phyloP scores from a whole-genome alignment of 1,284 basidiomycete species.

The Mycena citricolor region DNA sequence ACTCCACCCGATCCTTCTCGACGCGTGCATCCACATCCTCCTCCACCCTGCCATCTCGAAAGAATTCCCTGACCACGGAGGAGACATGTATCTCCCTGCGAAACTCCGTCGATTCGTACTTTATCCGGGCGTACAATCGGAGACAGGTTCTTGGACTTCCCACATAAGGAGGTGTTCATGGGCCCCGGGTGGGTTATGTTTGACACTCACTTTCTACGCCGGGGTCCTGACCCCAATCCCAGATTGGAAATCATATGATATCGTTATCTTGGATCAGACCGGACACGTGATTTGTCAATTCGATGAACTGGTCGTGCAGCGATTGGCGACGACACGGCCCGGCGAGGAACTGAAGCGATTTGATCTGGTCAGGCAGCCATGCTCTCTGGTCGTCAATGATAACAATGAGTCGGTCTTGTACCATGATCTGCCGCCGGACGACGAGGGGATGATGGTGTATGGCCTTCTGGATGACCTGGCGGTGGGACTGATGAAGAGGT shows the following conservation, averaged over 20 bases:
- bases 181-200: background rate
- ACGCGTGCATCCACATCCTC: slow-evolving; percentile 10
- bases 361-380: slow-evolving; percentile 6
- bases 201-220: background rate
- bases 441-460: background rate
- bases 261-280: background rate
- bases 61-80: slow-evolving; percentile 1
- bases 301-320: background rate
- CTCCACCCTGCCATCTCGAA: slow-evolving; percentile 7
- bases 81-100: slow-evolving; percentile 3
- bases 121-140: slow-evolving; percentile 2
- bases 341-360: background rate
- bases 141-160: background rate
- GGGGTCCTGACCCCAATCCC: background rate
- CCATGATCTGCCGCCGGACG: background rate
- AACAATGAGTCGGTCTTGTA: background rate
- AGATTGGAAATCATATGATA: slow-evolving; percentile 2
- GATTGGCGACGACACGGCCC: background rate
- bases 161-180: slow-evolving; percentile 1
- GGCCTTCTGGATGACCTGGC: slow-evolving; percentile 5
- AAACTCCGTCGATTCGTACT: slow-evolving; percentile 1
- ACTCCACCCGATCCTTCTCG: slow-evolving; percentile 8
- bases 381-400: background rate
- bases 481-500: slow-evolving; percentile 1
- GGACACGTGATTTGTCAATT: slow-evolving; percentile 7